Conservation (phyloP, 257 asterid species). For the Jaltomata sinuosa region DNA sequence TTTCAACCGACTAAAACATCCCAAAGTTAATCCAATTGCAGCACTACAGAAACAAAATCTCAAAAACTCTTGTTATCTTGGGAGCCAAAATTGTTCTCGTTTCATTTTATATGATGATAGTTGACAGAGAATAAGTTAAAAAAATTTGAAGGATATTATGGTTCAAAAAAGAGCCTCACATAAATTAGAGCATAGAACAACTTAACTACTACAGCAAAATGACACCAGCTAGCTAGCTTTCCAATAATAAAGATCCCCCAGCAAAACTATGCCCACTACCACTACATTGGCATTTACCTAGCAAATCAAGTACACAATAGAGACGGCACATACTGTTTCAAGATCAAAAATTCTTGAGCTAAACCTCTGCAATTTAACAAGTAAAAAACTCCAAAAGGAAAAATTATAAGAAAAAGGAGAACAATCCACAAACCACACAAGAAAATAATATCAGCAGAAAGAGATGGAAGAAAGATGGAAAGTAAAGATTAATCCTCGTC, state of each 20-base stretch:
- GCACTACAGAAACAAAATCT: not conserved
- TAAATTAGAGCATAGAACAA: not conserved
- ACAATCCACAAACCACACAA: not conserved
- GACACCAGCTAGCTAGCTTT: not conserved
- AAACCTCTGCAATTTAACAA: not conserved
- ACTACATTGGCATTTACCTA: not conserved
- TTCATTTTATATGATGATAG: not conserved
- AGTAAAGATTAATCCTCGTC: constrained; percentile 24
- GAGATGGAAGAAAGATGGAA: not conserved
- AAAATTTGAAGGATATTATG: too few species aligned
- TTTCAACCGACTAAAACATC: not conserved
- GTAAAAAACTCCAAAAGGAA: not conserved
- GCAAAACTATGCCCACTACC: not conserved
- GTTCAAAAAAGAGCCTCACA: not conserved
- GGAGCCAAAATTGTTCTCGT: not conserved
- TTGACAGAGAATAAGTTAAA: not conserved
- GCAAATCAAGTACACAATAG: not conserved
- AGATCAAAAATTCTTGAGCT: not conserved
- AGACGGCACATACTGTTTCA: not conserved
- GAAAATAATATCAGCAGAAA: not conserved
- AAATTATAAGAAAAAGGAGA: not conserved
- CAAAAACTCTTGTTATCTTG: not conserved
- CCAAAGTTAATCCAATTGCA: not conserved
- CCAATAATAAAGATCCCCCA: not conserved
- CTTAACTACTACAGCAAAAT: not conserved